phyloP scores from a whole-genome alignment of 2,329 filamentous ascomycete genomes.

The Diatrype stigma region DNA sequence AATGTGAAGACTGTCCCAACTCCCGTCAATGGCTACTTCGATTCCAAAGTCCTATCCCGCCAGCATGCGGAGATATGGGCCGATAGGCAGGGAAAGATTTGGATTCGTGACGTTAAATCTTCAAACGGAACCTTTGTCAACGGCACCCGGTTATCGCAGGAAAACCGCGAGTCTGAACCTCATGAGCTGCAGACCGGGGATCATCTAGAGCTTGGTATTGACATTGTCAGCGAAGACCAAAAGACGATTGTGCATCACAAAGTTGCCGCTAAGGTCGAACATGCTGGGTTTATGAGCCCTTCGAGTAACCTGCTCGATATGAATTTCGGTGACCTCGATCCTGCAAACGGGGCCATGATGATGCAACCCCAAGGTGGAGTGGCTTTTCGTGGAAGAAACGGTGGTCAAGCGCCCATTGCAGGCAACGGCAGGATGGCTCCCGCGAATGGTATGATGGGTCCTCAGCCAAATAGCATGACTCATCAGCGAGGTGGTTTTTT shows the following conservation, averaged over 20 bases:
- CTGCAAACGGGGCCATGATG: constrained; percentile 72
- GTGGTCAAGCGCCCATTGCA: constrained; percentile 60
- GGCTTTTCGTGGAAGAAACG: constrained; percentile 66
- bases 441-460: constrained; percentile 43
- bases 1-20: constrained; percentile 95
- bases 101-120: constrained; percentile 95
- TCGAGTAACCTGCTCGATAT: constrained; percentile 78
- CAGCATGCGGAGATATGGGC: constrained; percentile 97
- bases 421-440: constrained; percentile 59
- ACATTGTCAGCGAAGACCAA: constrained; percentile 97
- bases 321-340: constrained; percentile 88
- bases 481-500: constrained; percentile 75
- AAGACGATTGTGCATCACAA: constrained; percentile 99
- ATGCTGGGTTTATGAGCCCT: constrained; percentile 77
- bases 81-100: constrained; percentile 77
- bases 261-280: constrained; percentile 93
- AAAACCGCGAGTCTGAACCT: constrained; percentile 94
- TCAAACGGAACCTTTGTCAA: constrained; percentile 99
- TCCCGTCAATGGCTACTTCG: constrained; percentile 88
- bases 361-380: constrained; percentile 64
- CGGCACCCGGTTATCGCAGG: constrained; percentile 79
- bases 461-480: constrained; percentile 54
- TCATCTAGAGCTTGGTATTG: constrained; percentile 90
- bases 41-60: constrained; percentile 93
- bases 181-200: constrained; percentile 90